Percentiles rank a stretch among this genome's conserved stretches.
Conservation (phyloP, 129 eudicot genomes). For the Pseudognaphalium luteoalbum region DNA sequence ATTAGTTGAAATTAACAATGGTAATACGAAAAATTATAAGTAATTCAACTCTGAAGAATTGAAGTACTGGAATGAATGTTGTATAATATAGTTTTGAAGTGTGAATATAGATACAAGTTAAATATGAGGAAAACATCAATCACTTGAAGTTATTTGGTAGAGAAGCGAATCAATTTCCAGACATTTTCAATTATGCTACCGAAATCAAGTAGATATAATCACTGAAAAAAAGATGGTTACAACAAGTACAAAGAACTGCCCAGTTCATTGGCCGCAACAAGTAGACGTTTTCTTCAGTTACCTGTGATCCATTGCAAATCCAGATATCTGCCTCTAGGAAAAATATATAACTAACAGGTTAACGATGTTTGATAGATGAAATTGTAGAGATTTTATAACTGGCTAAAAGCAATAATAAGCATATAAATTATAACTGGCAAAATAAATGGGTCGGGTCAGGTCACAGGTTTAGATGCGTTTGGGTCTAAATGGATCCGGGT, state of each 20-base stretch:
- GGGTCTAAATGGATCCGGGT: no score
- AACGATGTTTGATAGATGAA: neutral
- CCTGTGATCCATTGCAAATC: neutral
- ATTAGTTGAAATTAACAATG: no score
- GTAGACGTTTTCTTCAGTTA: neutral
- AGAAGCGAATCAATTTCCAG: neutral
- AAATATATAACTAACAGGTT: neutral
- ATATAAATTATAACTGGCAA: no score
- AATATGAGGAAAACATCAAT: neutral
- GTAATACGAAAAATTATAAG: no score
- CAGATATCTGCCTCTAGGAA: neutral
- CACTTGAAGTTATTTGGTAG: neutral
- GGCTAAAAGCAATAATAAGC: no score
- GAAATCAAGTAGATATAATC: neutral
- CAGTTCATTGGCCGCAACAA: neutral
- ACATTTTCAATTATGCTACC: neutral
- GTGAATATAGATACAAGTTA: no score
- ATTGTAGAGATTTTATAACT: neutral
- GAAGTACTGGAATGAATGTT: no score
- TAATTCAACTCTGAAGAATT: no score
- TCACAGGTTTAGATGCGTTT: no score
- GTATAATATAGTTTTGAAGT: neutral
- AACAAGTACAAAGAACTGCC: conserved; percentile 9
- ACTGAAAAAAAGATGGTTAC: neutral
- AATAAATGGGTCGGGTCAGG: no score